These are phyloP conservation scores for Cyanidiococcus yangmingshanensis DNA, from an alignment of 23 red algal species.

Conservation along the genomic window DNA sequence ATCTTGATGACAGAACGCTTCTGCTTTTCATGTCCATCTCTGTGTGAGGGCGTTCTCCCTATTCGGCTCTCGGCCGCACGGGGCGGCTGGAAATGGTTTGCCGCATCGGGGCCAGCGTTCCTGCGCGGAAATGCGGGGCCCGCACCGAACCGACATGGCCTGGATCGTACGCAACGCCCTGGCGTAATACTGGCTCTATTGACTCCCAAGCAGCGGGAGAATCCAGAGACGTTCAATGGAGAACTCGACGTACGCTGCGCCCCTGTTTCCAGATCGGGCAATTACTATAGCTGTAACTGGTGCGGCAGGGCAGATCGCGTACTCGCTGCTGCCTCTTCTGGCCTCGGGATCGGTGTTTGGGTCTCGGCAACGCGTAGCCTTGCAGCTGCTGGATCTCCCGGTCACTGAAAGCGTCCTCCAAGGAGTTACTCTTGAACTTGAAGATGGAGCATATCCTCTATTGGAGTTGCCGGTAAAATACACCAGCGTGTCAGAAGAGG, in stretches of 20 bases:
- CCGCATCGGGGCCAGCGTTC: too few relatives aligned
- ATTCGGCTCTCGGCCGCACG: too few relatives aligned
- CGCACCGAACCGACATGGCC: too few relatives aligned
- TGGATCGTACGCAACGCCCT: too few relatives aligned
- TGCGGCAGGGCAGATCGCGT: conserved; percentile 93
- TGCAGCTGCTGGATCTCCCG: conserved; percentile 75
- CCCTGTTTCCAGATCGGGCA: conserved; percentile 19
- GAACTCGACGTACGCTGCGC: not conserved
- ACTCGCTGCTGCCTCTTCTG: conserved; percentile 78
- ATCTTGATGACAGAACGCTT: too few relatives aligned
- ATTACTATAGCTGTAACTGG: conserved; percentile 57
- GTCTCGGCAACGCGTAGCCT: conserved; percentile 31
- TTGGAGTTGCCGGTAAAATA: conserved; percentile 28
- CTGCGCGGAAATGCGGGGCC: too few relatives aligned
- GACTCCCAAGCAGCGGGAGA: too few relatives aligned
- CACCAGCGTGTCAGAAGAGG: conserved; percentile 54
- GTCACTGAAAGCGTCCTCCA: conserved; percentile 38
- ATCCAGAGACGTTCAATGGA: too few relatives aligned
- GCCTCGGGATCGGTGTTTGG: conserved; percentile 57
- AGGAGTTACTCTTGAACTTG: conserved; percentile 82
- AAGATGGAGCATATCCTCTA: conserved; percentile 72
- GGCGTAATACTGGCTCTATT: too few relatives aligned
- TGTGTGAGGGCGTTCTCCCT: too few relatives aligned
- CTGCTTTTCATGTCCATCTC: too few relatives aligned
- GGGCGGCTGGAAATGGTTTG: too few relatives aligned